These are phyloP conservation scores for Saccharomycopsis sp. DNA, from an alignment of 805 yeast species.

Conservation along the genomic window DNA sequence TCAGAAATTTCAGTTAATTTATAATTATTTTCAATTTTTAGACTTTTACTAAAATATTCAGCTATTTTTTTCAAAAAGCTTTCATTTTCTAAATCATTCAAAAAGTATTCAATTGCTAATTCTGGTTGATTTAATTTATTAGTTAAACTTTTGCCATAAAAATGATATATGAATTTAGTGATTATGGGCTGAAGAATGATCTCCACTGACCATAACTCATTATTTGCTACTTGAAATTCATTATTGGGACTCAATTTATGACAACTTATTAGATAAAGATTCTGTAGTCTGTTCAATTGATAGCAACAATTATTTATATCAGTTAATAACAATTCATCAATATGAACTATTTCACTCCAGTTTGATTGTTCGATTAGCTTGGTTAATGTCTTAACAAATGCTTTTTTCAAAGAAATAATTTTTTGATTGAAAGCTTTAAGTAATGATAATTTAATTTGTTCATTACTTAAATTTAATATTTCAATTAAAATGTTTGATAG, in stretches of 20 bases:
- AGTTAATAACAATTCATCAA: not conserved
- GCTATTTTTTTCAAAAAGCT: constrained; percentile 3
- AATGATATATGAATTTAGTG: constrained; percentile 16
- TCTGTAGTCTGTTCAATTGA: constrained; percentile 11
- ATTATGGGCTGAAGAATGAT: constrained; percentile 11
- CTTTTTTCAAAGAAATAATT: constrained; percentile 2
- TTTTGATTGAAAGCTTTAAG: not conserved
- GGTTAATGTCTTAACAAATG: constrained; percentile 5
- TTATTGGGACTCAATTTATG: not conserved
- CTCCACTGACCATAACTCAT: constrained; percentile 12
- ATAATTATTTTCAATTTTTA: not conserved
- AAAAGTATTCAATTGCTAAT: constrained; percentile 14
- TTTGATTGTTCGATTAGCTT: constrained; percentile 8
- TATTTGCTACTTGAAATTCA: not conserved
- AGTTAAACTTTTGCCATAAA: constrained; percentile 17
- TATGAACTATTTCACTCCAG: constrained; percentile 6
- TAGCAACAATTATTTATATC: constrained; percentile 11
- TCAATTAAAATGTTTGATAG: too few species aligned
- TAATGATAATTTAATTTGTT: not conserved
- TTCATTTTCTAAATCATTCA: constrained; percentile 10
- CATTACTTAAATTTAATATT: not conserved
- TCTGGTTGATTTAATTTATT: constrained; percentile 17
- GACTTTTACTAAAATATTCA: not conserved
- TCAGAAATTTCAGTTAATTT: not conserved
- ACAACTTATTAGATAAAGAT: not conserved